Base-by-base conservation (phyloP, 768 basidiomycete genomes). In the Boletus sp. region DNA sequence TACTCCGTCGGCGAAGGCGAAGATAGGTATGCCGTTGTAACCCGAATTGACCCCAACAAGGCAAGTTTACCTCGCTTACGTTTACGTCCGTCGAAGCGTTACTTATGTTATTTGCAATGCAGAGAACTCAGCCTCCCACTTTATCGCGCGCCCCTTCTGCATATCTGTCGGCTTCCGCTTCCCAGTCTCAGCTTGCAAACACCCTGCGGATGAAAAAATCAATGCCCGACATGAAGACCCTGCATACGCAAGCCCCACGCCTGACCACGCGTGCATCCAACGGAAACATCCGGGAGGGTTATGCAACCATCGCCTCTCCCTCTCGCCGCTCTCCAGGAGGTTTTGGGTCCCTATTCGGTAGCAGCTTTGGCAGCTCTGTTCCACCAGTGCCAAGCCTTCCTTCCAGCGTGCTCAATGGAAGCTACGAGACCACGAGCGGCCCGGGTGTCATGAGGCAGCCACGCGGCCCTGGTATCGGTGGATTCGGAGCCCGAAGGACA, bases 191-290 rank as follows among this genome's bases (percentile, higher is more conserved):
- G 62, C 79, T 77, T 47, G 71, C 72, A 17, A 76, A 67, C 52
- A 78, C 84, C 41, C 82, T 98, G 53, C 87, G 95, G 41, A 85
- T 88, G 73, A 98, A 98, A 80, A 97, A 97, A 76, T 96, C 94
- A 24, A 98, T 98, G 97, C 97, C 97, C 3, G 94, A 98, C 73
- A 86, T 98, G 85, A 92, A 92, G 76, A 89, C 89, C 15, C 74
- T 93, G 61, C 91, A 92, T 58, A 79, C 86, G 17, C 85, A 87
- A 65, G 86, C 87, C 1, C 91, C 90, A 35, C 87, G 91, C 50
- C 81, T 94, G 47, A 84, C 77, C 55, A 87, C 88, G 15, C 88
- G 91, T 58, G 80, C 90, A 17, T 94, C 91, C 47, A 94, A 92
- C 70, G 90, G 91, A 54, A 94, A 94, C 69, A 92, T 94, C 55